Conservation (phyloP, 805 yeast species). For the Kodamaea neixiangensis region DNA sequence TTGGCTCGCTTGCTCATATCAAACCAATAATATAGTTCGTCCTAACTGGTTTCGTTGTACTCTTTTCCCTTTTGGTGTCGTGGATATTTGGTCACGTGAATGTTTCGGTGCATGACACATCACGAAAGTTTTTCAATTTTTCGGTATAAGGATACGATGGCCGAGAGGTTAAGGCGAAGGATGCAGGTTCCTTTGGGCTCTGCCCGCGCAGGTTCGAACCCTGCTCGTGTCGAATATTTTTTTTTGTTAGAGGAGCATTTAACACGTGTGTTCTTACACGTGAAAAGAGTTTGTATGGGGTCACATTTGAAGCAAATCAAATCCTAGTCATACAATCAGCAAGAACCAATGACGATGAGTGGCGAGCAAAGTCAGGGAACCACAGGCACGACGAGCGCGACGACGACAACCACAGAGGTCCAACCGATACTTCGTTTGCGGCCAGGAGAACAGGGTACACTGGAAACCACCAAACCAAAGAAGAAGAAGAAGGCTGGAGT, state of each 20-base stretch:
- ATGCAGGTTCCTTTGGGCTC: constrained; percentile 74
- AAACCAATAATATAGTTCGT: not conserved
- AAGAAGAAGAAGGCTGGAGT: constrained; percentile 51
- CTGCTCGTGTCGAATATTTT: constrained; percentile 66
- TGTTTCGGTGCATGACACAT: too few species aligned
- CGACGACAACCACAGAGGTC: constrained; percentile 8
- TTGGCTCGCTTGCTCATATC: constrained; percentile 40
- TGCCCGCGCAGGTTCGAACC: constrained; percentile 82
- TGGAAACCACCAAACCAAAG: constrained; percentile 6
- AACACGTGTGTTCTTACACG: too few species aligned
- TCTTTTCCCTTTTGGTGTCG: constrained; percentile 4
- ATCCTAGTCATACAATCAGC: not conserved
- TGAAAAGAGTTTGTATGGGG: too few species aligned
- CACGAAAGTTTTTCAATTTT: too few species aligned
- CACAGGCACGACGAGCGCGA: not conserved
- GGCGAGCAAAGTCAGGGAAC: not conserved
- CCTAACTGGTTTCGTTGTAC: constrained; percentile 1
- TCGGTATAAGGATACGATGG: constrained; percentile 47
- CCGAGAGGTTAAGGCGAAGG: constrained; percentile 80
- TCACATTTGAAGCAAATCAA: not conserved
- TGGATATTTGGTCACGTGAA: constrained; percentile 1
- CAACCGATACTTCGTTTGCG: constrained; percentile 13
- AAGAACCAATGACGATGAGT: not conserved
- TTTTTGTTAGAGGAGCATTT: too few species aligned
- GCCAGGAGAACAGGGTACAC: constrained; percentile 5